These are phyloP conservation scores for Cutaneotrichosporon cutaneum DNA, from an alignment of 1,284 basidiomycete genomes.

Conservation along the genomic window DNA sequence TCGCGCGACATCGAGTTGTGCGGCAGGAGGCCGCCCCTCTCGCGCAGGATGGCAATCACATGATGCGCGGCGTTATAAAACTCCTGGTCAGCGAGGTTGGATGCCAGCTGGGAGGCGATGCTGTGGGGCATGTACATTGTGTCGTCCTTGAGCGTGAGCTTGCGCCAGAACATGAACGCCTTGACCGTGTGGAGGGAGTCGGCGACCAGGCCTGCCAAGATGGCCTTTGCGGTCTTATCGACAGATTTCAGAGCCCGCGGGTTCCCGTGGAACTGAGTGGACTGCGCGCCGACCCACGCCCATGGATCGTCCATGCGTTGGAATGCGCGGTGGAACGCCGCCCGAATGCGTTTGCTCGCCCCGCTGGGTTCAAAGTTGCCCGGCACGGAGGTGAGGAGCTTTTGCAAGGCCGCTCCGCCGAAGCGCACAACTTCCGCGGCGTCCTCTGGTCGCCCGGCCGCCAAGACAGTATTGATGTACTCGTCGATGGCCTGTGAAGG, in stretches of 20 bases:
- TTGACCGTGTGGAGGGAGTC: background rate
- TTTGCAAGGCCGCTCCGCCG: constrained; percentile 9
- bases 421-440: constrained; percentile 6
- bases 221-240: background rate
- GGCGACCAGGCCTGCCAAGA: background rate
- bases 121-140: constrained; percentile 11
- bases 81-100: constrained; percentile 6
- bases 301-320: constrained; percentile 10
- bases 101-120: constrained; percentile 14
- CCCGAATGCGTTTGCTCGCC: background rate
- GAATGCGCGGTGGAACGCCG: constrained; percentile 11
- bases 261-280: background rate
- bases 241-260: background rate
- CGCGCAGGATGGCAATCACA: constrained; percentile 15
- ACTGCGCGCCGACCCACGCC: constrained; percentile 6
- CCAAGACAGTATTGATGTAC: constrained; percentile 9
- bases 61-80: constrained; percentile 3
- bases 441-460: constrained; percentile 6
- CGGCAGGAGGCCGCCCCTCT: constrained; percentile 12
- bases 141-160: constrained; percentile 16
- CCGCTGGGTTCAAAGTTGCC: background rate
- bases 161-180: constrained; percentile 12
- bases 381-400: constrained; percentile 10
- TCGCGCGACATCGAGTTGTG: constrained; percentile 19
- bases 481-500: constrained; percentile 4